Evolutionary conservation across 73 alveolate genomes (phyloP), one percentile per base, ranked within the genome.

Genomic region (Paramecium primaurelia): DNA sequence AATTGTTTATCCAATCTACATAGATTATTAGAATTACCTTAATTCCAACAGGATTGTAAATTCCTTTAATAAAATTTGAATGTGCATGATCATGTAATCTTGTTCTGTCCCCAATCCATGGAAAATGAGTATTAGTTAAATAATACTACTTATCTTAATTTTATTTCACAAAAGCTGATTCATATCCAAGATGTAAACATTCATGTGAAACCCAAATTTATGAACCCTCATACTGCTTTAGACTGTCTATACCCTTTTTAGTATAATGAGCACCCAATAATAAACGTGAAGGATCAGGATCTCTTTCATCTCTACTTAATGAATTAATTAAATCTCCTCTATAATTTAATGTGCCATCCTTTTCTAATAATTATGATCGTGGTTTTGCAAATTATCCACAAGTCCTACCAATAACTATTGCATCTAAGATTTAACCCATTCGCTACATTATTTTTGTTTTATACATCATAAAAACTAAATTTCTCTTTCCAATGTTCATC

Each of bases 101-200:
- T 9, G 96, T 93, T 45, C 96, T 92, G 9, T 93, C 96, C 12
- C 96, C 96, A 30, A 93, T 89, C 96, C 96, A 93, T 16, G 92
- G 77, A 8, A 89, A 89, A 73, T 93, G 96, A 71, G 95, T 77
- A 14, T 88, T 71, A 11, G 77, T 38, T 16, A 60, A 40, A 34
- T 86, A 86, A 59, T 37, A 59, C 59, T 49, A 16, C 26, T 86
- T 59, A 3, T 64, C 77, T 20, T 88, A 9, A 34, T 36, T n/a
- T 40, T 58, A n/a, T 54, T 68, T 93, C 20, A 87, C 84, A 84
- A 92, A 83, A 12, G 93, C 42, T 12, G 71, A 42, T 64, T 93
- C 96, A 49, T 93, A 93, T n/a, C 86, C 77, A 14, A 93, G 77
- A 30, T 71, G 92, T 37, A 93, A 47, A 8, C 96, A 92, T 68